A percentile compares a stretch with the other conserved stretches of the same genome.
Conservation (phyloP, 106 monocot genomes). For the Dendrobium chrysotoxum region DNA sequence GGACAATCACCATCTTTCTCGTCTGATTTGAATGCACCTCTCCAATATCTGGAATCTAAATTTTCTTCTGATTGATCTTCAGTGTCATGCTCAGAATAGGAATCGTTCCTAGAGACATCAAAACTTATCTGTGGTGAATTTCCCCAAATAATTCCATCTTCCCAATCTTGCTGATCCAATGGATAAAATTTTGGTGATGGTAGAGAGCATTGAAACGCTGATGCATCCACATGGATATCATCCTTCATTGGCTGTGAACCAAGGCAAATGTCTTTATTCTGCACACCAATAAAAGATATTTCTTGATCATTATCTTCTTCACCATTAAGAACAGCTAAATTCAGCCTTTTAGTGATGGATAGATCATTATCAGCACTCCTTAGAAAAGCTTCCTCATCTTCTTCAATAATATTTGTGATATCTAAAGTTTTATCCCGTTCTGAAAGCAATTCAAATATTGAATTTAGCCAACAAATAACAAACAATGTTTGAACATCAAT, state of each 20-base stretch:
- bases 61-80: conserved; percentile 28
- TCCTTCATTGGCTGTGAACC: conserved; percentile 83
- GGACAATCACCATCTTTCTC: conserved; percentile 14
- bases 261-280: conserved; percentile 44
- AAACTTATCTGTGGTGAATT: conserved; percentile 63
- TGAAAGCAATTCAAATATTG: conserved; percentile 24
- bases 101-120: conserved; percentile 32
- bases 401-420: conserved; percentile 63
- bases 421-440: conserved; percentile 32
- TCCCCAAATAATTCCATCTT: conserved; percentile 86
- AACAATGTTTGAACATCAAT: not conserved
- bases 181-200: conserved; percentile 72
- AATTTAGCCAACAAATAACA: conserved; percentile 10
- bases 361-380: conserved; percentile 39
- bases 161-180: conserved; percentile 92
- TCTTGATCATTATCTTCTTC: conserved; percentile 31
- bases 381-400: conserved; percentile 68
- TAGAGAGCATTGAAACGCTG: conserved; percentile 23
- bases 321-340: conserved; percentile 19
- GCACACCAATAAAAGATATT: conserved; percentile 17
- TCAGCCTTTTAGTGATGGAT: conserved; percentile 13
- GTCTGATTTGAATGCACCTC: conserved; percentile 3
- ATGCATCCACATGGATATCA: conserved; percentile 11
- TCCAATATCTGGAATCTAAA: conserved; percentile 8
- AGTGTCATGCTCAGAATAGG: conserved; percentile 41